Evolutionary conservation across 495 filamentous ascomycete species (phyloP).

Genomic region (Polyplosphaeria fusca): DNA sequence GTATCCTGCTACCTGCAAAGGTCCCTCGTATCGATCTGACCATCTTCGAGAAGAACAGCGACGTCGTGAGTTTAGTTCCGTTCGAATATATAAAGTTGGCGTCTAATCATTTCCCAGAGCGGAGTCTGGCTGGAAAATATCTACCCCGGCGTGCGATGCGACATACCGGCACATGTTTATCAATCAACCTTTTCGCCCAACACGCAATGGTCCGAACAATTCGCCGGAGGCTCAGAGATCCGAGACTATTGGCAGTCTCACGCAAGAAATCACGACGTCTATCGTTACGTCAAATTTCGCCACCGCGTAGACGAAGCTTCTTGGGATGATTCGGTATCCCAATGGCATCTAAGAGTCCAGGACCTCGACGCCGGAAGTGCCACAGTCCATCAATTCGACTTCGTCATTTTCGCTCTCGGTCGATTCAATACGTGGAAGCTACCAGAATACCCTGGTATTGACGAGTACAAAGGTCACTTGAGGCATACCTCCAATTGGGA

Average conservation of each 20-base stretch:
- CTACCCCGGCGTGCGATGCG: slow-evolving; percentile 59
- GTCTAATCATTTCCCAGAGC: slow-evolving; percentile 38
- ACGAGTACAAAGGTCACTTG: slow-evolving; percentile 48
- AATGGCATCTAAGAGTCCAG: slow-evolving; percentile 52
- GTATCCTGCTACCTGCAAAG: slow-evolving; percentile 50
- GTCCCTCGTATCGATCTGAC: slow-evolving; percentile 51
- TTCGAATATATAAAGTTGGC: not conserved
- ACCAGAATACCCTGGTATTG: slow-evolving; percentile 52
- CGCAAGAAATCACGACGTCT: slow-evolving; percentile 60
- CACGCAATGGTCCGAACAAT: slow-evolving; percentile 63
- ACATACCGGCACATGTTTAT: slow-evolving; percentile 71
- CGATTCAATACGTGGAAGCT: slow-evolving; percentile 56
- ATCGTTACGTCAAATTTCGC: slow-evolving; percentile 51
- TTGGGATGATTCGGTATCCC: slow-evolving; percentile 52
- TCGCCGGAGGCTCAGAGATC: slow-evolving; percentile 63
- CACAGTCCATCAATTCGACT: slow-evolving; percentile 54
- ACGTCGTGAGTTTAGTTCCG: slow-evolving; percentile 44
- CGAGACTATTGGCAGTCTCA: slow-evolving; percentile 61
- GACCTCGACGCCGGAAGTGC: slow-evolving; percentile 43
- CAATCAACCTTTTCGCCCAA: slow-evolving; percentile 65
- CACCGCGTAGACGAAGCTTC: slow-evolving; percentile 51
- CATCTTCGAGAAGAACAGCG: slow-evolving; percentile 56
- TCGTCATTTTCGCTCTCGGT: slow-evolving; percentile 59
- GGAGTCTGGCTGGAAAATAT: slow-evolving; percentile 59
- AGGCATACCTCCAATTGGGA: slow-evolving; percentile 58